A percentile compares a stretch with the other conserved stretches of the same genome.
These are phyloP conservation scores for Penicillium lividum DNA, from an alignment of 495 filamentous ascomycete species.

Conservation along the genomic window DNA sequence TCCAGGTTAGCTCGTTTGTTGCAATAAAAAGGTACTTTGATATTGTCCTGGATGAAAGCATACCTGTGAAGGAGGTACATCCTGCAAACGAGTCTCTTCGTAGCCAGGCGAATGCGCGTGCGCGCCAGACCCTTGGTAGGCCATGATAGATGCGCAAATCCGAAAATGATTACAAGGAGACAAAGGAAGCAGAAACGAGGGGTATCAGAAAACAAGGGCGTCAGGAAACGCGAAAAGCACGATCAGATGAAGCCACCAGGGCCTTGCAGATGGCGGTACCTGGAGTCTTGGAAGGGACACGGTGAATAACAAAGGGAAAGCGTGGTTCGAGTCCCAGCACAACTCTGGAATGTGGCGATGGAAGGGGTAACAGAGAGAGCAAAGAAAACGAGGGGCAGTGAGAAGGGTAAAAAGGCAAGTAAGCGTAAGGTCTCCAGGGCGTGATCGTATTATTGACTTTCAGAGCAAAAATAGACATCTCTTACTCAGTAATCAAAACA, in stretches of 20 bases:
- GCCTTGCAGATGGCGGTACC: conserved; percentile 11
- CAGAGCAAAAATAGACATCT: conserved; percentile 31
- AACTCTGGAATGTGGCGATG: conserved; percentile 6
- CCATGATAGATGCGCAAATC: conserved; percentile 48
- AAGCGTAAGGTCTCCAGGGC: conserved; percentile 9
- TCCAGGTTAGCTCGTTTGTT: conserved; percentile 2
- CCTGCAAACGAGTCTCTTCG: conserved; percentile 64
- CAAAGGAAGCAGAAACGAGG: conserved; percentile 2
- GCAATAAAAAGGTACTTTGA: background rate
- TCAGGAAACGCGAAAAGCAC: conserved; percentile 3
- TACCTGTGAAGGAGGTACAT: conserved; percentile 52
- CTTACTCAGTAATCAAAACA: conserved; percentile 10
- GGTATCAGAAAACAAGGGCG: conserved; percentile 27
- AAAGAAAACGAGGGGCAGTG: conserved; percentile 12
- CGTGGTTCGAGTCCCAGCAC: background rate
- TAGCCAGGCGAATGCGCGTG: conserved; percentile 41
- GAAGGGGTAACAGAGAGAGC: conserved; percentile 13
- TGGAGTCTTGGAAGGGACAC: conserved; percentile 7
- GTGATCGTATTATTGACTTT: conserved; percentile 12
- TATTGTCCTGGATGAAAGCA: background rate
- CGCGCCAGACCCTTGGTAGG: conserved; percentile 48
- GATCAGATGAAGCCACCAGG: conserved; percentile 23
- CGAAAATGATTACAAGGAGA: conserved; percentile 10
- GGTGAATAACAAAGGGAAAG: conserved; percentile 2
- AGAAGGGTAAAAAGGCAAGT: conserved; percentile 2